phyloP scores from a whole-genome alignment of 345 rosid species.

The Brassica juncea region DNA sequence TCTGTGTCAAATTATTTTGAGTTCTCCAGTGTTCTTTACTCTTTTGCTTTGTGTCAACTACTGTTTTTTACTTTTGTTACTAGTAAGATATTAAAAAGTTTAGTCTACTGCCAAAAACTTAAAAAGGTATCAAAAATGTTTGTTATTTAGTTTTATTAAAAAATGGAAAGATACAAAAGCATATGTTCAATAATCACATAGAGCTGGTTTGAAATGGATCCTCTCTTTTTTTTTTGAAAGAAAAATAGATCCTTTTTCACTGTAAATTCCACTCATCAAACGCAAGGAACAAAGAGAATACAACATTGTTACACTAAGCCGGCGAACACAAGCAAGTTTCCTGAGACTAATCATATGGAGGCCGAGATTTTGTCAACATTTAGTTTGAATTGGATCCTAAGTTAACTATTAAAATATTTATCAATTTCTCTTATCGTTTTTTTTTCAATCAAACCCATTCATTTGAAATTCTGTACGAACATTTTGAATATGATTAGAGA shows the following conservation, averaged over 20 bases:
- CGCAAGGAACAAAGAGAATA: too few relatives aligned
- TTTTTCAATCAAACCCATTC: not conserved
- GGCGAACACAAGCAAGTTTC: too few relatives aligned
- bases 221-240: too few relatives aligned
- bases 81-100: not conserved
- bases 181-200: not conserved
- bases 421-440: not conserved
- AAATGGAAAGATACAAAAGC: not conserved
- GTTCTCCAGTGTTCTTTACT: not conserved
- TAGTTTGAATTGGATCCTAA: not conserved
- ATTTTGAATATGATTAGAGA: not conserved
- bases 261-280: too few relatives aligned
- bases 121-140: not conserved
- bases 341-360: too few relatives aligned
- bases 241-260: too few relatives aligned
- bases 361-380: too few relatives aligned
- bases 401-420: not conserved
- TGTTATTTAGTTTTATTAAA: not conserved
- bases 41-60: not conserved
- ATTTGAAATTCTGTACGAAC: not conserved
- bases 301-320: too few relatives aligned
- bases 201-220: not conserved
- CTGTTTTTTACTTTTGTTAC: not conserved
- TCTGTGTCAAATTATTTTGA: conserved; percentile 5
- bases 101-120: not conserved